Base-by-base conservation (phyloP, 257 asterid species). In the Scutellaria galericulata region DNA sequence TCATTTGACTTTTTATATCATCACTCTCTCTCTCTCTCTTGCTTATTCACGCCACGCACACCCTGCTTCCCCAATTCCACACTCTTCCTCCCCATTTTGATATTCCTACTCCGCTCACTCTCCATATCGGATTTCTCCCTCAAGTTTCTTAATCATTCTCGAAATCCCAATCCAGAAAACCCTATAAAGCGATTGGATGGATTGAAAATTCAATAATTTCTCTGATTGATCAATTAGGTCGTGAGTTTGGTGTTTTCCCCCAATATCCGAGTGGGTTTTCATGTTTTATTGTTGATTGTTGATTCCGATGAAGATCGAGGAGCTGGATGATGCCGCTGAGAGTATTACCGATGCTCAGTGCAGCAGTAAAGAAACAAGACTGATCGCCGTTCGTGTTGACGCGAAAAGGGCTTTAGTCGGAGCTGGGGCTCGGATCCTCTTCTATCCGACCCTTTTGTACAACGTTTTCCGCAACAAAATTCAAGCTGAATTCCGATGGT, bases 341-440 rank as follows among this genome's bases (percentile, higher is more conserved):
- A 74, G 76, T 71, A 11, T 70, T 64, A 42, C 53, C 31, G 80
- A 68, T 71, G 61, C 73, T 61, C 67, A 55, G 50, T 40, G 37
- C 59, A n/a, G 63, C 66, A 31, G 58, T 40, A 24, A 68, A 27
- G 81, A 75, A 69, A 79, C 74, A 60, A 79, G 86, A 59, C 27
- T 83, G 86, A 77, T 88, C 83, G 79, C 86, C 7, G 89, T 85
- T 13, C 85, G 80, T 39, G 87, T 86, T 51, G 96, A 93, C 71
- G 97, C 98, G 3, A 90, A 90, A 72, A 86, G 97, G 83, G 98
- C 81, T 66, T 78, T 93, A 60, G 97, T 93, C 22, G 97, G 97
- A 73, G 98, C 98, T 7, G 97, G 98, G 56, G 98, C 97, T 52
- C 85, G 98, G 89, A 87, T 93, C 79, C 92, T 93, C 14, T 93